These are phyloP conservation scores for Colletotrichum ledebouriae DNA, from an alignment of 2,329 filamentous ascomycete genomes.

Conservation along the genomic window DNA sequence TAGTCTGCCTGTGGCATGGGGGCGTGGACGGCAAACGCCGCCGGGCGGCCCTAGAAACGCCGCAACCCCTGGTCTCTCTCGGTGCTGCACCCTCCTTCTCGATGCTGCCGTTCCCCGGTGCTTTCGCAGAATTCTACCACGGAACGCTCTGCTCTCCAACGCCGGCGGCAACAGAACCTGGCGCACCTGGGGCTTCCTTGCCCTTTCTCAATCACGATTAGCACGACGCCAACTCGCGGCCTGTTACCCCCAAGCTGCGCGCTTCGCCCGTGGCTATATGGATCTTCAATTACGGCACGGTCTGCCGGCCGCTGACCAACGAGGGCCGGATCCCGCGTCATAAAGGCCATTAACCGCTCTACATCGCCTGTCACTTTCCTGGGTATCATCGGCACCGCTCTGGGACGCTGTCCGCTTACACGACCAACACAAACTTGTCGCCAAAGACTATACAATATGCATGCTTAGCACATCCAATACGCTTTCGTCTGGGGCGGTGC, in stretches of 20 bases:
- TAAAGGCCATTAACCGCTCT: neutral
- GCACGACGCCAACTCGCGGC: slow-evolving; percentile 25
- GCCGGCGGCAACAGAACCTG: slow-evolving; percentile 22
- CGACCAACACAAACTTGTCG: neutral
- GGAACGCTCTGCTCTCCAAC: slow-evolving; percentile 18
- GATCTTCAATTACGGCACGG: slow-evolving; percentile 18
- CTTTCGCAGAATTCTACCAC: slow-evolving; percentile 6
- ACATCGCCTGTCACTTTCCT: neutral
- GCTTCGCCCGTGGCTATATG: slow-evolving; percentile 14
- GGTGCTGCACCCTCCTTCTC: neutral
- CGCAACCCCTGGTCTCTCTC: slow-evolving; percentile 22
- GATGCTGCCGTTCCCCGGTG: neutral
- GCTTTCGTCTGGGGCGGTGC: slow-evolving; percentile 10
- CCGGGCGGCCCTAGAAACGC: slow-evolving; percentile 33
- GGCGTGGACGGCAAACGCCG: slow-evolving; percentile 37
- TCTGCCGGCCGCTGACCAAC: slow-evolving; percentile 20
- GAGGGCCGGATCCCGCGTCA: slow-evolving; percentile 16
- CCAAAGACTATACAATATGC: slow-evolving; percentile 2
- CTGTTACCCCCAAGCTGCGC: neutral
- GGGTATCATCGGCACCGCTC: neutral
- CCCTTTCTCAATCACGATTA: slow-evolving; percentile 7
- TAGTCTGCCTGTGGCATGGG: slow-evolving; percentile 31
- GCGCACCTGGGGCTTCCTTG: slow-evolving; percentile 10
- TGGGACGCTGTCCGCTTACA: slow-evolving; percentile 8
- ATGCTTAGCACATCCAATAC: slow-evolving; percentile 3